A percentile compares a stretch with the other conserved stretches of the same genome.
phyloP scores from a whole-genome alignment of 305 asterid genomes.

The Petunia hybrid region DNA sequence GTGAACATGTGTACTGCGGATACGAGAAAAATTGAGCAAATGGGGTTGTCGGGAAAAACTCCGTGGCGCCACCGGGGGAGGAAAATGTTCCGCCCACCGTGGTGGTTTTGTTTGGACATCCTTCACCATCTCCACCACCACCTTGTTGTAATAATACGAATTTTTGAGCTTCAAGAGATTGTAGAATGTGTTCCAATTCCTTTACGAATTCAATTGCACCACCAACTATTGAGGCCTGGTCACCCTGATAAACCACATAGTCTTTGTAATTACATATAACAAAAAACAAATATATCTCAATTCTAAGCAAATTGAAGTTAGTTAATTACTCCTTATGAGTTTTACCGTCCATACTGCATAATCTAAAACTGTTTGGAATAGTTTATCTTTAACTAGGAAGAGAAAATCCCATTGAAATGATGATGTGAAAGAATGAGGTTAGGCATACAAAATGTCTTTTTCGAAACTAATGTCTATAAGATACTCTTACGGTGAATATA shows the following conservation, averaged over 20 bases:
- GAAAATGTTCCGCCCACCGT: neutral
- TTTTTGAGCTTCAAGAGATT: slow-evolving; percentile 78
- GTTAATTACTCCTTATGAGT: no score
- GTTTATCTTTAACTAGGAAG: neutral
- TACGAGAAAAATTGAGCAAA: slow-evolving; percentile 74
- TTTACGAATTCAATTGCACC: slow-evolving; percentile 94
- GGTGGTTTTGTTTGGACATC: neutral
- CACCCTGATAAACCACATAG: slow-evolving; percentile 58
- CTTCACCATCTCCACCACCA: neutral
- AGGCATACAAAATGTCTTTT: neutral
- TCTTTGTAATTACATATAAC: neutral
- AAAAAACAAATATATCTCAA: neutral
- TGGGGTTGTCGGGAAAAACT: slow-evolving; percentile 44
- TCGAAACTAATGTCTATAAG: neutral
- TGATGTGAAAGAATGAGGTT: neutral
- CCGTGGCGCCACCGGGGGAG: neutral
- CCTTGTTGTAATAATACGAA: slow-evolving; percentile 40
- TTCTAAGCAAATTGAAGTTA: no score
- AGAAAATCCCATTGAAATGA: neutral
- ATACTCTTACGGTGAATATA: neutral
- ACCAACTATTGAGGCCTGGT: slow-evolving; percentile 92
- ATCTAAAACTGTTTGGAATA: no score
- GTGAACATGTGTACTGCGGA: slow-evolving; percentile 74
- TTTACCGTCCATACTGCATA: no score
- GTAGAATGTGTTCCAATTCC: slow-evolving; percentile 83